Conservation (phyloP, 164 flowering plant genomes). For the Stephania japonica region DNA sequence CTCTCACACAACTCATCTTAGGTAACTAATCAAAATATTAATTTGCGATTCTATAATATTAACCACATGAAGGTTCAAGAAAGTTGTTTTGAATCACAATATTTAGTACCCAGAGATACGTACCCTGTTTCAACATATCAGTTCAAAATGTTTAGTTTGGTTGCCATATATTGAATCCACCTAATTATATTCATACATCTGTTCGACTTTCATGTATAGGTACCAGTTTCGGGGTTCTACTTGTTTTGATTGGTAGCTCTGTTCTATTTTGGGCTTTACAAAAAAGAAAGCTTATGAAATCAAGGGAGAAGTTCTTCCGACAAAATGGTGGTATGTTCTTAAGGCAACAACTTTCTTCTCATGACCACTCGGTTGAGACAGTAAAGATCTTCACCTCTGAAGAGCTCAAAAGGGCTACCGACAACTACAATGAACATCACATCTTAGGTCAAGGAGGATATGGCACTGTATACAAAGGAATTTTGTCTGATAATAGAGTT, state of each 20-base stretch:
- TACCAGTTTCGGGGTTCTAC: not conserved
- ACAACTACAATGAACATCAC: not conserved
- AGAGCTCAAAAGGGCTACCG: slow-evolving; percentile 7
- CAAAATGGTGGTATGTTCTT: slow-evolving; percentile 10
- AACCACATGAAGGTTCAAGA: too few species aligned
- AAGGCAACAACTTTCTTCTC: not conserved
- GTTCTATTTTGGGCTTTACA: not conserved
- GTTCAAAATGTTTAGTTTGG: too few species aligned
- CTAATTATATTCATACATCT: too few species aligned
- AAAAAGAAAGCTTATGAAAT: not conserved
- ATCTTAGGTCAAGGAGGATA: slow-evolving; percentile 9
- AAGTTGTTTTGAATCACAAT: too few species aligned
- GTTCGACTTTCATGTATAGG: too few species aligned
- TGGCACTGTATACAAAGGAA: slow-evolving; percentile 5
- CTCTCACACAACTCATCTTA: not conserved
- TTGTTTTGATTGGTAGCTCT: not conserved
- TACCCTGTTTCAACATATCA: too few species aligned
- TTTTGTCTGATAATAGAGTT: not conserved
- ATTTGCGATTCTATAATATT: too few species aligned
- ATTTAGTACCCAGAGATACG: too few species aligned
- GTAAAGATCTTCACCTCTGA: slow-evolving; percentile 3
- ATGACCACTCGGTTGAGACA: not conserved
- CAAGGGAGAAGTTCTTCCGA: slow-evolving; percentile 4
- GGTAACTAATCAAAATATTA: too few species aligned
- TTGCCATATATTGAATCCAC: too few species aligned